Evolutionary conservation across 441 rosid genomes (phyloP).

Genomic region (Pelargonium fulgidum): DNA sequence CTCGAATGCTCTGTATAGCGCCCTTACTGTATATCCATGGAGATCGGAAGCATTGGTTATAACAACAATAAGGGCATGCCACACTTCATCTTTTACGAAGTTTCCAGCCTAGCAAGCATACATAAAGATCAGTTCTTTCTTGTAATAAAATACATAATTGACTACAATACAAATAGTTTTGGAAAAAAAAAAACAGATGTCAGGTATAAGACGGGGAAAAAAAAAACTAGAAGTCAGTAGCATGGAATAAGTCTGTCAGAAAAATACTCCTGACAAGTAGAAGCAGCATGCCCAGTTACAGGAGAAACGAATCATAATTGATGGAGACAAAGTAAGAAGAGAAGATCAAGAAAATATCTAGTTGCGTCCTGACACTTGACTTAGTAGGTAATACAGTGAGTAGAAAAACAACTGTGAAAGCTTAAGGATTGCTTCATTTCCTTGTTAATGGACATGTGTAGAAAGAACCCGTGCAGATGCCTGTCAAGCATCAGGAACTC

Average conservation of each 20-base stretch:
- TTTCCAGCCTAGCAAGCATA: slow-evolving; percentile 87
- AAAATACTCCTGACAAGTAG: background rate
- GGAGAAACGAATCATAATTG: too few species aligned
- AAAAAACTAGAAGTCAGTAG: slow-evolving; percentile 6
- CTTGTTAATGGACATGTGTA: too few species aligned
- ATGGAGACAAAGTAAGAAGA: too few species aligned
- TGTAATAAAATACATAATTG: slow-evolving; percentile 17
- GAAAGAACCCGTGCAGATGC: too few species aligned
- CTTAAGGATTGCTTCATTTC: too few species aligned
- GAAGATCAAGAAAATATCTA: too few species aligned
- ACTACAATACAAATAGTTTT: slow-evolving; percentile 8
- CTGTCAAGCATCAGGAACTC: too few species aligned
- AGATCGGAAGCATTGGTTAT: slow-evolving; percentile 92
- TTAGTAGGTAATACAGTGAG: too few species aligned
- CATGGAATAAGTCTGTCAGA: background rate
- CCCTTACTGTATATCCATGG: slow-evolving; percentile 93
- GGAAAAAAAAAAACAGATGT: slow-evolving; percentile 6
- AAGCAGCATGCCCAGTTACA: too few species aligned
- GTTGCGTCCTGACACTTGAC: too few species aligned
- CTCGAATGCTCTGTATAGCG: slow-evolving; percentile 71
- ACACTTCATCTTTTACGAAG: slow-evolving; percentile 95
- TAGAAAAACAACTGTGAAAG: too few species aligned
- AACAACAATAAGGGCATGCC: slow-evolving; percentile 89
- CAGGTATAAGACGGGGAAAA: background rate
- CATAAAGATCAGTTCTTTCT: slow-evolving; percentile 29